These are phyloP conservation scores for Claviceps purpurea DNA, from an alignment of 2,329 filamentous ascomycete species.

Conservation along the genomic window DNA sequence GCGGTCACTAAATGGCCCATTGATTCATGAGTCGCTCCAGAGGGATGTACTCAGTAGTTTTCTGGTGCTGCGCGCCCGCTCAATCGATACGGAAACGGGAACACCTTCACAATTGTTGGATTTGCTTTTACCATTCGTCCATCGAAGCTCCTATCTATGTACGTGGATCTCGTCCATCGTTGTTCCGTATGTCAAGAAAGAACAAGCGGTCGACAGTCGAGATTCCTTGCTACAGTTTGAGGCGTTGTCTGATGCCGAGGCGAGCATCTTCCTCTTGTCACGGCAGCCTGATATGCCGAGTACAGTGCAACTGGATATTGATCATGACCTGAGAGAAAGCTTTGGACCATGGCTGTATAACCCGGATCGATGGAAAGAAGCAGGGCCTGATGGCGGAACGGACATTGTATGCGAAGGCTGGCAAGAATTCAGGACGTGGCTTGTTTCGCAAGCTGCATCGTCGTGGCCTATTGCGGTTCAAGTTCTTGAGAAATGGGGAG, in stretches of 20 bases:
- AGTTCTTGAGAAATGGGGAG: slow-evolving; percentile 59
- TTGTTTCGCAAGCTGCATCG: slow-evolving; percentile 43
- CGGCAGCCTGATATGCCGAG: slow-evolving; percentile 37
- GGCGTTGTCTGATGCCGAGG: slow-evolving; percentile 41
- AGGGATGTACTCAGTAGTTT: slow-evolving; percentile 49
- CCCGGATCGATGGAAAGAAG: slow-evolving; percentile 38
- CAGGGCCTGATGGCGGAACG: slow-evolving; percentile 3
- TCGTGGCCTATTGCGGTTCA: slow-evolving; percentile 50
- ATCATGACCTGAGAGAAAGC: slow-evolving; percentile 53
- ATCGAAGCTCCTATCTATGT: slow-evolving; percentile 45
- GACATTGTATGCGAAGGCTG: slow-evolving; percentile 43
- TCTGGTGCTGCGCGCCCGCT: slow-evolving; percentile 52
- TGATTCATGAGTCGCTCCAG: slow-evolving; percentile 32
- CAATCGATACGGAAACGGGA: slow-evolving; percentile 60
- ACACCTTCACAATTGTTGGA: slow-evolving; percentile 52
- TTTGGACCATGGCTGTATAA: slow-evolving; percentile 64
- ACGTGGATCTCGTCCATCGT: slow-evolving; percentile 57
- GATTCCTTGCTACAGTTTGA: slow-evolving; percentile 51
- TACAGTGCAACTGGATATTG: slow-evolving; percentile 29
- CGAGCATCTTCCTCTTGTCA: slow-evolving; percentile 47
- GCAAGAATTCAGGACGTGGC: slow-evolving; percentile 57
- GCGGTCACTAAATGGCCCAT: slow-evolving; percentile 38
- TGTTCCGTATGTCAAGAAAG: slow-evolving; percentile 54
- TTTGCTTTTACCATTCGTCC: slow-evolving; percentile 56
- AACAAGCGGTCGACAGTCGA: slow-evolving; percentile 55